Conservation (phyloP, 164 flowering plant species). For the Warburgia ugandensis region DNA sequence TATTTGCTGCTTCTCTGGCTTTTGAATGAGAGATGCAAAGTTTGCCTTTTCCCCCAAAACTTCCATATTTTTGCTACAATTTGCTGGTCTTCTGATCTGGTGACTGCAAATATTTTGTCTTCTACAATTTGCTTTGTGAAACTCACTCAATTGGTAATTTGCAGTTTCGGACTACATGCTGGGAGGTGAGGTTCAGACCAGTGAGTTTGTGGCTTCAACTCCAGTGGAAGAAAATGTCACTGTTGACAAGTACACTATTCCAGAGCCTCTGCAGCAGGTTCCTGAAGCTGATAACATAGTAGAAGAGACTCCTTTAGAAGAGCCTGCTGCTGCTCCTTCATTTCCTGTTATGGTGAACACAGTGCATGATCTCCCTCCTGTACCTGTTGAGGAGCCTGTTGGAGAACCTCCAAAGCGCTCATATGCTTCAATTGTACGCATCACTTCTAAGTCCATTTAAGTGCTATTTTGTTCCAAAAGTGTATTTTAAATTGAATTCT, state of each 20-base stretch:
- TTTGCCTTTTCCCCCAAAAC: too few relatives aligned
- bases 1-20: too few relatives aligned
- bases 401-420: conserved; percentile 79
- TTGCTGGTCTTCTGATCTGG: too few relatives aligned
- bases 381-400: conserved; percentile 52
- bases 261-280: conserved; percentile 39
- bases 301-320: too few relatives aligned
- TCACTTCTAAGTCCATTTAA: too few relatives aligned
- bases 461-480: too few relatives aligned
- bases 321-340: conserved; percentile 37
- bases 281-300: conserved; percentile 36
- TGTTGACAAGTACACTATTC: conserved; percentile 35
- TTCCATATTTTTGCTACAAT: too few relatives aligned
- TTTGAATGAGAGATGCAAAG: too few relatives aligned
- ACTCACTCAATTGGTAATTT: too few relatives aligned
- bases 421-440: conserved; percentile 87
- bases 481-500: too few relatives aligned
- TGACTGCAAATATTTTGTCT: too few relatives aligned
- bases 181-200: conserved; percentile 43
- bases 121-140: too few relatives aligned
- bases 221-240: conserved; percentile 51
- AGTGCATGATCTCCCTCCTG: conserved; percentile 32
- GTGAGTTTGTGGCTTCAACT: conserved; percentile 38
- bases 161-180: conserved; percentile 40
- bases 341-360: conserved; percentile 27